Evolutionary conservation across 2,329 filamentous ascomycete genomes (phyloP), one percentile per base, ranked within the genome.

Genomic region (Scopulariopsis brevicaulis): DNA sequence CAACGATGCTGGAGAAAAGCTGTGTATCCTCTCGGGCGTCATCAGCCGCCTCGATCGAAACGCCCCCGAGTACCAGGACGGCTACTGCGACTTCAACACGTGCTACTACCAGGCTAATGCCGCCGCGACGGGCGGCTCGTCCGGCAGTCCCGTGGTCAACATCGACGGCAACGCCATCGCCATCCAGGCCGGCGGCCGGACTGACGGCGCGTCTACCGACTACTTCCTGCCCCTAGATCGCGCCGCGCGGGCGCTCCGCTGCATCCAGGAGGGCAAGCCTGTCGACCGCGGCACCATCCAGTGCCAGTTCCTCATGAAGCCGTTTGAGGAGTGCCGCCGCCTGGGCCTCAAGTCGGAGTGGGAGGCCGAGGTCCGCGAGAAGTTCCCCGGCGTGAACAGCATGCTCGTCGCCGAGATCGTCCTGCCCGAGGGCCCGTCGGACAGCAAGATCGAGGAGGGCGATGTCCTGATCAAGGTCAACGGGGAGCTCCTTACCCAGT

Each of bases 41-140:
- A 99, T 99, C 70, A 96, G 91, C 73, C 86, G 94, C 65, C 78
- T 99, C 60, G 94, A 99, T 67, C 84, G 94, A 64, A 99, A 99
- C 72, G 95, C 95, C 1, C 94, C 94, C 18, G 94, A 99, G 67
- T 97, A 99, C 65, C 93, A 93, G 58, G 94, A 97, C 62, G 94
- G 94, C 32, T 99, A 99, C 71, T 94, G 92, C 71, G 94, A 99
- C 70, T 99, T 99, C 82, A 99, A 87, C 70, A 86, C 82, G 55
- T 86, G 96, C 70, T 99, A 99, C 77, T 97, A 97, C 66, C 94
- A 99, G 74, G 94, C 95, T 62, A 96, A 95, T 15, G 95, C 94
- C 3, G 93, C 94, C 4, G 95, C 94, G 2, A 97, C 92, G 70
- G 94, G 94, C 64, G 94, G 94, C 64, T 96, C 90, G 75, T 99